These are phyloP conservation scores for Colletotrichum tropicale DNA, from an alignment of 2,329 filamentous ascomycete genomes.

Conservation along the genomic window DNA sequence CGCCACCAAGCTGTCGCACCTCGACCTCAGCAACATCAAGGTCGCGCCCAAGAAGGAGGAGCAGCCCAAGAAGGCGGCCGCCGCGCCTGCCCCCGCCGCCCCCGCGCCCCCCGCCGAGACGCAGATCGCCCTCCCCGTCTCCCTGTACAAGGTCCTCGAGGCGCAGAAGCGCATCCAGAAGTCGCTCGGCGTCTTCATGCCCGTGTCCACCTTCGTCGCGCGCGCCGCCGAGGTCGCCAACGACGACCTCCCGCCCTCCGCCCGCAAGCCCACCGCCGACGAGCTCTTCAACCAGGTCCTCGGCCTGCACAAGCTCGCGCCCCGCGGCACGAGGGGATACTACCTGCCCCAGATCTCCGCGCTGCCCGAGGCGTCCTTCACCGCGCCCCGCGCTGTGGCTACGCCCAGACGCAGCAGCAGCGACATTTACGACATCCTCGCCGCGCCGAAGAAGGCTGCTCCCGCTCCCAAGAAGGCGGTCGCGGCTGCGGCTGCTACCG, in stretches of 20 bases:
- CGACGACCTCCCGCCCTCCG: constrained; percentile 76
- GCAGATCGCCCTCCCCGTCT: constrained; percentile 76
- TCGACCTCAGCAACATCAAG: constrained; percentile 97
- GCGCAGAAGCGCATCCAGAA: constrained; percentile 81
- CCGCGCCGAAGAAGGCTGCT: constrained; percentile 40
- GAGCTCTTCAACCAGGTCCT: constrained; percentile 92
- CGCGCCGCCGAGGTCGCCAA: constrained; percentile 89
- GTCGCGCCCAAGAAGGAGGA: constrained; percentile 60
- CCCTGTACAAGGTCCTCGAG: constrained; percentile 77
- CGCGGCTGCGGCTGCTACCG: constrained; percentile 23
- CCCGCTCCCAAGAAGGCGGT: not conserved
- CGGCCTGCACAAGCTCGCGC: constrained; percentile 61
- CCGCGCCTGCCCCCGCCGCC: constrained; percentile 19
- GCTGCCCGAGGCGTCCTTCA: constrained; percentile 52
- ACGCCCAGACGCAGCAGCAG: constrained; percentile 36
- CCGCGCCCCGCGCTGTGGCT: constrained; percentile 32
- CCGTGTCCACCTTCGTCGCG: constrained; percentile 84
- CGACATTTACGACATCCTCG: constrained; percentile 86
- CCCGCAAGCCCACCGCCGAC: constrained; percentile 70
- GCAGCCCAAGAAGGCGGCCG: constrained; percentile 21
- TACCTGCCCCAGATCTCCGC: constrained; percentile 75
- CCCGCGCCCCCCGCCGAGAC: constrained; percentile 51
- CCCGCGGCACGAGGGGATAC: constrained; percentile 57
- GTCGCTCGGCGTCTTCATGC: constrained; percentile 79
- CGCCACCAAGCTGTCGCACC: constrained; percentile 77